Conservation (phyloP, 208 protist species). For the Leishmania tarentolae region DNA sequence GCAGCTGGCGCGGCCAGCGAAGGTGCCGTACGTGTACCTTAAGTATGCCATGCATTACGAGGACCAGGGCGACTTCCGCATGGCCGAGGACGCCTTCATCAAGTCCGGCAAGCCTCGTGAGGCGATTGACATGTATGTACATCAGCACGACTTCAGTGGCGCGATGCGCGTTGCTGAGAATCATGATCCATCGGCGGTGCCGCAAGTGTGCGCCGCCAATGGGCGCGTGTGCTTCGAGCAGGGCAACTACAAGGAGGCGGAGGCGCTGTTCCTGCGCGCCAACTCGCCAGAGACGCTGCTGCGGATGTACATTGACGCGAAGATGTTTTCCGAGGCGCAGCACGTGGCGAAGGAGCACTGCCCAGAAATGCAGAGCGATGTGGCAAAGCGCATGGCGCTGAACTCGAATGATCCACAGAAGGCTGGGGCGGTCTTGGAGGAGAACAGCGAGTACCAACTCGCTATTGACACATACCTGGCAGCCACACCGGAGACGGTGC, state of each 20-base stretch:
- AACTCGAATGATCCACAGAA: conserved; percentile 89
- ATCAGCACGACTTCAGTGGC: conserved; percentile 96
- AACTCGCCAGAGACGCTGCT: conserved; percentile 93
- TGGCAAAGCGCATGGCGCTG: conserved; percentile 84
- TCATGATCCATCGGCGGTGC: conserved; percentile 88
- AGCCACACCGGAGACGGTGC: conserved; percentile 66
- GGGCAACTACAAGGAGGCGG: conserved; percentile 91
- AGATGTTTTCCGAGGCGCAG: conserved; percentile 94
- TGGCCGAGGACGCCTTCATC: conserved; percentile 97
- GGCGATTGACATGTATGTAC: conserved; percentile 97
- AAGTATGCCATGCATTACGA: conserved; percentile 98
- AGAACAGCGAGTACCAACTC: conserved; percentile 92
- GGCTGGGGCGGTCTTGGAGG: conserved; percentile 90
- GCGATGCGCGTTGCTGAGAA: conserved; percentile 97
- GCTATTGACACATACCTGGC: conserved; percentile 96
- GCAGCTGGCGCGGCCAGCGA: conserved; percentile 85
- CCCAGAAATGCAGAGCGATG: conserved; percentile 85
- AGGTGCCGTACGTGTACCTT: conserved; percentile 96
- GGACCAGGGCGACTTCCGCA: conserved; percentile 94
- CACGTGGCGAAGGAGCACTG: conserved; percentile 90
- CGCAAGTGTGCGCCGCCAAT: conserved; percentile 91
- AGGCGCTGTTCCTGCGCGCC: conserved; percentile 91
- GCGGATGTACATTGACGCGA: conserved; percentile 94
- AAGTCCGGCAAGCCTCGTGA: conserved; percentile 96
- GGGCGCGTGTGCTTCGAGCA: conserved; percentile 86